Evolutionary conservation across 495 filamentous ascomycete species (phyloP).

Genomic region (Zalerion maritima): DNA sequence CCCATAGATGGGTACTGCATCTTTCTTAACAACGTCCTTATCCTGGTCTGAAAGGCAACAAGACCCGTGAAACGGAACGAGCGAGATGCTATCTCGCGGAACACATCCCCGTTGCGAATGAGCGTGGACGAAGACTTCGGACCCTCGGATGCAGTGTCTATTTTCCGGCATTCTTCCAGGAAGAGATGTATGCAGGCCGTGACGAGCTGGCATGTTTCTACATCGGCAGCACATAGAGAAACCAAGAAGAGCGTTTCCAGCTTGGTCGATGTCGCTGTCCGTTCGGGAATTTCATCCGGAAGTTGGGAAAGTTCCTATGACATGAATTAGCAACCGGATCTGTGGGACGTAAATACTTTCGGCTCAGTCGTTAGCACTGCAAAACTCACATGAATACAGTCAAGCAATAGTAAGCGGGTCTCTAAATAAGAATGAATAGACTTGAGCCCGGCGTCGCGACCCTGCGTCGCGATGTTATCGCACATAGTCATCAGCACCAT

Average conservation of each 20-base stretch:
- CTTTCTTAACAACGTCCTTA: slow-evolving; percentile 38
- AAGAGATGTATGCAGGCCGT: slow-evolving; percentile 47
- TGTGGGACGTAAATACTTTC: neutral
- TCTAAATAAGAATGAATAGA: slow-evolving; percentile 38
- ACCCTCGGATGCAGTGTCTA: slow-evolving; percentile 32
- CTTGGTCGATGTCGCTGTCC: slow-evolving; percentile 30
- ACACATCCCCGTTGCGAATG: slow-evolving; percentile 44
- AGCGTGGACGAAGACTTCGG: slow-evolving; percentile 34
- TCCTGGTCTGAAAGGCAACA: slow-evolving; percentile 51
- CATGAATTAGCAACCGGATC: neutral
- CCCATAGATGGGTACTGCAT: slow-evolving; percentile 45
- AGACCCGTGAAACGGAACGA: slow-evolving; percentile 49
- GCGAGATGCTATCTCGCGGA: slow-evolving; percentile 44
- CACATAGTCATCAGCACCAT: slow-evolving; percentile 35
- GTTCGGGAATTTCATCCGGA: slow-evolving; percentile 33
- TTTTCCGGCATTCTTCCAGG: slow-evolving; percentile 41
- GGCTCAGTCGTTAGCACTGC: neutral
- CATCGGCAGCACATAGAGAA: slow-evolving; percentile 45
- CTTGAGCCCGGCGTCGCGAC: slow-evolving; percentile 24
- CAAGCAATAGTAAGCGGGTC: slow-evolving; percentile 30
- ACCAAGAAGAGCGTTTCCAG: slow-evolving; percentile 46
- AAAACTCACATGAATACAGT: slow-evolving; percentile 26
- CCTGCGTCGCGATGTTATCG: slow-evolving; percentile 28
- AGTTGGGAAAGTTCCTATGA: slow-evolving; percentile 31
- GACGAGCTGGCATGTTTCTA: slow-evolving; percentile 45